Conservation (phyloP, 2,329 filamentous ascomycete species). For the Trichoderma sp. region DNA sequence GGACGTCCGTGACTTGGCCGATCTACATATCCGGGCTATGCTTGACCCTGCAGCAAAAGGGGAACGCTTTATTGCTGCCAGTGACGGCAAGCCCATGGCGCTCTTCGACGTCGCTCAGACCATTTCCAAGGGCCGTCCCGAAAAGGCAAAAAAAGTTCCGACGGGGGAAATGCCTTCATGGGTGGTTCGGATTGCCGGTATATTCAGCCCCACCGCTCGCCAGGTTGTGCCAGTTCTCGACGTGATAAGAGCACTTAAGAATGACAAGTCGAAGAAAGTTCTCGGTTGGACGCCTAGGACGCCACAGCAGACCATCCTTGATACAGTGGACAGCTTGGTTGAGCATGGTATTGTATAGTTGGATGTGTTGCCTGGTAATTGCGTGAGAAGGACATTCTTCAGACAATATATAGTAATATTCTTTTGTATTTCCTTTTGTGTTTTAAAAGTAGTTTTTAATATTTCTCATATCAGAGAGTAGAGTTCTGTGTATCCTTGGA, state of each 20-base stretch:
- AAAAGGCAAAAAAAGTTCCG: background rate
- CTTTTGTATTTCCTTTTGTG: too few relatives aligned
- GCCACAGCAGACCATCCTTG: background rate
- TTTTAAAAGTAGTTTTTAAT: too few relatives aligned
- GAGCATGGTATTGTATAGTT: background rate
- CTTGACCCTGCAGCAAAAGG: slow-evolving; percentile 25
- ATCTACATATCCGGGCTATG: slow-evolving; percentile 28
- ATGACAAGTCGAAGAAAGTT: background rate
- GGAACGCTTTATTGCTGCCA: slow-evolving; percentile 33
- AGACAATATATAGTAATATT: too few relatives aligned
- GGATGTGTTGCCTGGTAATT: background rate
- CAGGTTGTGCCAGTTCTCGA: background rate
- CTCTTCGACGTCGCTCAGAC: background rate
- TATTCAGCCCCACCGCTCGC: background rate
- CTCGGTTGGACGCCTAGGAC: background rate
- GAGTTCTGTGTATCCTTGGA: too few relatives aligned
- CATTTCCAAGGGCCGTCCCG: background rate
- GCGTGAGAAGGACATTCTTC: too few relatives aligned
- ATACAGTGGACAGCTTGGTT: background rate
- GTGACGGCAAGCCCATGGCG: background rate
- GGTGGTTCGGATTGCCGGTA: background rate
- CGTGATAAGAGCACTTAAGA: background rate
- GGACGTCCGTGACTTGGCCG: slow-evolving; percentile 34
- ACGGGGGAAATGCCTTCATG: background rate
- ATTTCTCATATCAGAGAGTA: too few relatives aligned